Evolutionary conservation across 306 rosid species (phyloP), one percentile per base, ranked within the genome.

Genomic region (Sicyos edulis): DNA sequence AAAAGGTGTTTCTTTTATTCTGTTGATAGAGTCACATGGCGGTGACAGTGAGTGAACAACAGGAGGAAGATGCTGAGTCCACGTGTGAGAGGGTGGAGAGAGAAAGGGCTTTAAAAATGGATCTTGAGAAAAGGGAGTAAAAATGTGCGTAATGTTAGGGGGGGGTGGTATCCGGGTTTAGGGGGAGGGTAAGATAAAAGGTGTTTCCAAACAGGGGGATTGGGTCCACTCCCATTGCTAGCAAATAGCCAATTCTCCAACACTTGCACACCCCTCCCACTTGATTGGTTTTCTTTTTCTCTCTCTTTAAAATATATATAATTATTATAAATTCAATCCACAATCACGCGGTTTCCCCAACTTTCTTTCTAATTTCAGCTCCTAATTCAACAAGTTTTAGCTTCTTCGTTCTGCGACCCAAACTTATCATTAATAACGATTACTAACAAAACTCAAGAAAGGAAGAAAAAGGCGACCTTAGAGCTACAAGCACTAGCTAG

Each of bases 61-160:
- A 44, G 17, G 26, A 65, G 24, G 8, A 44, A 20, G 70, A 42
- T 17, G 50, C 9, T 44, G 15, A 65, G 5, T 47, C 56, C 72
- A 68, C 72, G 72, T 68, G 72, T 68, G 13, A 49, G 42, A 21
- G 17, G n/a, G n/a, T n/a, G n/a, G n/a, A n/a, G n/a, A n/a, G n/a
- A n/a, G n/a, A n/a, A n/a, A n/a, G n/a, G n/a, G n/a, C n/a, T n/a
- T n/a, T n/a, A n/a, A n/a, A n/a, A n/a, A n/a, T n/a, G n/a, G n/a
- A n/a, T n/a, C n/a, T n/a, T n/a, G n/a, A n/a, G 40, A 77, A 88
- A 78, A 79, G 45, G 90, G 82, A 85, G 92, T 78, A 83, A 86
- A 89, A 26, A 26, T 85, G 91, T 85, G 87, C 54, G 88, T 84
- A 80, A 84, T 71, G 83, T 80, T 85, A 81, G 92, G 96, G 87